A percentile compares a stretch with the other conserved stretches of the same genome.
phyloP scores from a whole-genome alignment of 2,329 filamentous ascomycete species.

The Dactylellina cionopaga region DNA sequence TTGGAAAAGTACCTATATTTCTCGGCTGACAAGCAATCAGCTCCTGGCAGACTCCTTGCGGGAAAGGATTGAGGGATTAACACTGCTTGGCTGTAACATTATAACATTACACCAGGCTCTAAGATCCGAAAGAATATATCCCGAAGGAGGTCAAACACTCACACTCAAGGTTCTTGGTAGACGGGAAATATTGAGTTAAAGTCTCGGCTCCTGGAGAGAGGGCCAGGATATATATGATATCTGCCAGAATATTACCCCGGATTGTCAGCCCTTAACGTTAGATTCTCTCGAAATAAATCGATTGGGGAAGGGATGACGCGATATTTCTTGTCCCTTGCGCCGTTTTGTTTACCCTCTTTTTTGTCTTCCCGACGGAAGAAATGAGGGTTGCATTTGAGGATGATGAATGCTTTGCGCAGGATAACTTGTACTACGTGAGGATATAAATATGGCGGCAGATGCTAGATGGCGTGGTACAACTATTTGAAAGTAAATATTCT shows the following conservation, averaged over 20 bases:
- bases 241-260: constrained; percentile 28
- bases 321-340: background rate
- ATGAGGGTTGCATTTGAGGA: constrained; percentile 2
- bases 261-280: constrained; percentile 37
- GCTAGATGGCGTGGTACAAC: constrained; percentile 10
- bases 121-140: background rate
- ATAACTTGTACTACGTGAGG: background rate
- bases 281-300: background rate
- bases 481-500: too few species aligned
- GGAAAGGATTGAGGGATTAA: constrained; percentile 29
- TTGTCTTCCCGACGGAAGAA: background rate
- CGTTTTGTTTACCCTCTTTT: background rate
- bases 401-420: too few species aligned
- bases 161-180: background rate
- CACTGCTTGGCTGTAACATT: constrained; percentile 46
- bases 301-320: background rate
- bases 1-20: constrained; percentile 12
- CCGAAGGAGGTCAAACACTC: background rate
- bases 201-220: background rate
- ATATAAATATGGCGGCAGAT: background rate
- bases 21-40: constrained; percentile 37
- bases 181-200: background rate
- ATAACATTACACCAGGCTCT: constrained; percentile 18
- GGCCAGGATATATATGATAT: too few species aligned
- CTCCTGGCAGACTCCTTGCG: constrained; percentile 11